Evolutionary conservation across 352 stramenopile genomes (phyloP), one percentile per base, ranked within the genome.

Genomic region (Globisporangium recalcitrans): DNA sequence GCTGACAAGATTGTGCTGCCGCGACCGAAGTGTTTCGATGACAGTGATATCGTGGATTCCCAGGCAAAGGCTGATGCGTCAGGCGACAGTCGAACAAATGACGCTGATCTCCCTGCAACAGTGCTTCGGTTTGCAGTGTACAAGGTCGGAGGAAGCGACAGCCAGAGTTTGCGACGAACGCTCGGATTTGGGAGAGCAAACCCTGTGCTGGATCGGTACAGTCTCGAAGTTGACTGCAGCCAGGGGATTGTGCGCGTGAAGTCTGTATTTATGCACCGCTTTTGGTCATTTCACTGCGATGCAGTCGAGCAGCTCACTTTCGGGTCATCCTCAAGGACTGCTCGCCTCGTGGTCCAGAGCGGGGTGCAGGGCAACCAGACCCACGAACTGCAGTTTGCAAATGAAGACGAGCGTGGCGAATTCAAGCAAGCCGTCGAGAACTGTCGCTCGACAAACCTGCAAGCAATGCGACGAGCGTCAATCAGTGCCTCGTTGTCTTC

Each of bases 261-360:
- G 60, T 92, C 81, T 3, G 82, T 95, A 6, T 91, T 92, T 54
- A 90, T 90, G 80, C 82, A 91, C 63, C 80, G 81, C 10, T 88
- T 82, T 52, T 92, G 81, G 77, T 85, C 78, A 29, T 93, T 93
- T 58, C 83, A 82, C 34, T 91, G 82, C 59, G 79, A 90, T 34
- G 74, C 74, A 0, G 77, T 95, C 3, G 70, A 82, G 60, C 73
- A 74, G 9, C 71, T 85, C 29, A 69, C 66, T 9, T 72, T 69
- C 61, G 72, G 74, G 5, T 74, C 73, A 26, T 73, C 67, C 1
- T 66, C 69, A 56, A 78, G 71, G 4, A 71, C 75, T 53, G 82
- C 77, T 7, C 70, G 68, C 19, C 63, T 89, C 22, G 71, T 91
- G 16, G 64, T 85, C 7, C 78, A 78, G 31, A 86, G 84, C 59